Conservation (phyloP, 106 monocot species). For the Posidonia australis region DNA sequence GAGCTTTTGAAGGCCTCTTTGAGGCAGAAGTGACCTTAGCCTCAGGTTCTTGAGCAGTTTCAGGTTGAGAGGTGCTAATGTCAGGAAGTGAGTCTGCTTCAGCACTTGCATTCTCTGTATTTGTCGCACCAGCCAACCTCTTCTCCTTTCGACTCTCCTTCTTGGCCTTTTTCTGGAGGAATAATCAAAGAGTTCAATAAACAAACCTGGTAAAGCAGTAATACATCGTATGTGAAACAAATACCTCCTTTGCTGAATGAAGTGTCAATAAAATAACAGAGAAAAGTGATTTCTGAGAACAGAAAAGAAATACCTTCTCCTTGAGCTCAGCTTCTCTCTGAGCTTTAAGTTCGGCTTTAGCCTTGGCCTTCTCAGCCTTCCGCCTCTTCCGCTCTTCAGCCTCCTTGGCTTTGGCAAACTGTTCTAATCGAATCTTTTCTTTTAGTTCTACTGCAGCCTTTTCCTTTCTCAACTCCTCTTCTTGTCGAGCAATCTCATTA, state of each 20-base stretch:
- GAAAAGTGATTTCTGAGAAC: not conserved
- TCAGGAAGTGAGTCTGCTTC: constrained; percentile 10
- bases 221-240: too few relatives aligned
- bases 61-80: constrained; percentile 9
- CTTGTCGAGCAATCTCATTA: constrained; percentile 20
- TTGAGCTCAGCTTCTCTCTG: constrained; percentile 63
- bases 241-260: not conserved
- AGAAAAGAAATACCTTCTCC: constrained; percentile 42
- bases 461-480: constrained; percentile 43
- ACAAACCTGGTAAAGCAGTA: not conserved
- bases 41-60: constrained; percentile 13
- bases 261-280: not conserved
- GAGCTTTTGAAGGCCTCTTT: constrained; percentile 18
- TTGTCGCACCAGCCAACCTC: constrained; percentile 17
- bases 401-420: constrained; percentile 79
- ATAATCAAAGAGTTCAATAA: not conserved
- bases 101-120: not conserved
- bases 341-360: constrained; percentile 53
- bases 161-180: constrained; percentile 64
- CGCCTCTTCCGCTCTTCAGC: constrained; percentile 78
- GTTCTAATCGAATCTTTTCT: constrained; percentile 56
- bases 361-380: constrained; percentile 59
- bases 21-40: not conserved
- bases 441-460: constrained; percentile 46
- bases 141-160: constrained; percentile 36